These are phyloP conservation scores for Annulohypoxylon moriforme DNA, from an alignment of 495 filamentous ascomycete genomes.

Conservation along the genomic window DNA sequence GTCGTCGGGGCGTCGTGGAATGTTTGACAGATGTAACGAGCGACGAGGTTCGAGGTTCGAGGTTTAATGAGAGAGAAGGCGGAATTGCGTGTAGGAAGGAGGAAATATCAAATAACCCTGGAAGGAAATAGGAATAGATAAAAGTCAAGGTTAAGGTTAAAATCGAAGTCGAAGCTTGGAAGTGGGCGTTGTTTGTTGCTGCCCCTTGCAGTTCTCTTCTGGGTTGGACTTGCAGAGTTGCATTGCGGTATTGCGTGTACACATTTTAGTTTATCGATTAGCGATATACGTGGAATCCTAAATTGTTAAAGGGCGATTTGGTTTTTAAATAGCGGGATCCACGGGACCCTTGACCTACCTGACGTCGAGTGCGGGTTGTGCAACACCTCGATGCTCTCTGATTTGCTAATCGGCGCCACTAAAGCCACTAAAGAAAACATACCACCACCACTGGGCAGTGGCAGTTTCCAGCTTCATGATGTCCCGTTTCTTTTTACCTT, in stretches of 20 bases:
- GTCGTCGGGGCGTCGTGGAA: conserved; percentile 8
- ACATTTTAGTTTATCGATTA: conserved; percentile 42
- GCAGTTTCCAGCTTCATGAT: not conserved
- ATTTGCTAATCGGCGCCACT: conserved; percentile 21
- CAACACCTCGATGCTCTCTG: not conserved
- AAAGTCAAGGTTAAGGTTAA: conserved; percentile 7
- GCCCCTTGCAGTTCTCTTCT: conserved; percentile 25
- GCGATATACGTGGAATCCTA: conserved; percentile 28
- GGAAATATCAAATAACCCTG: not conserved
- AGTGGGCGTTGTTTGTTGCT: conserved; percentile 32
- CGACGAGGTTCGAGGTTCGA: conserved; percentile 16
- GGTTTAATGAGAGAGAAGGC: not conserved
- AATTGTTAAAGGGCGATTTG: conserved; percentile 7
- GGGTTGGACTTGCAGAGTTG: conserved; percentile 30
- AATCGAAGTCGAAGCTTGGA: not conserved
- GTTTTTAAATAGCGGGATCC: conserved; percentile 1
- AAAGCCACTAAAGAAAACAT: conserved; percentile 9
- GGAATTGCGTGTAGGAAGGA: not conserved
- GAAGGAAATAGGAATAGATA: not conserved
- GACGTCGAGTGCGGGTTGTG: conserved; percentile 14
- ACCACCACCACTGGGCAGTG: not conserved
- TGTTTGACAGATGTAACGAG: conserved; percentile 37
- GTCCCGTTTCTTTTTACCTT: not conserved
- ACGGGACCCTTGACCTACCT: too few relatives aligned
- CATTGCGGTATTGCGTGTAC: conserved; percentile 42